Conservation (phyloP, 805 yeast genomes). For the Myxozyma udenii region DNA sequence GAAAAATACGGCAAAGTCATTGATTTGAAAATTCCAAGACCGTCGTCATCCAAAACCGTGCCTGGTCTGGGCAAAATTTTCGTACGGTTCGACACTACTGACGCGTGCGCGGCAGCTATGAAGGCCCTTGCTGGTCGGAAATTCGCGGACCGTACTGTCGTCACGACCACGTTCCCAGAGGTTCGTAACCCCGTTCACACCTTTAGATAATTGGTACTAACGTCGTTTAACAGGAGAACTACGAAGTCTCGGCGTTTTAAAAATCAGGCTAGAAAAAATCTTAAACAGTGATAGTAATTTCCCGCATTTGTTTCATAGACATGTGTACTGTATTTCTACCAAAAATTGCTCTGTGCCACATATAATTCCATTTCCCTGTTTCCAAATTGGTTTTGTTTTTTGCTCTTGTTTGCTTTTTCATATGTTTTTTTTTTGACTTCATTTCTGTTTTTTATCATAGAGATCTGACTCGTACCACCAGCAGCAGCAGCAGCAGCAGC, state of each 20-base stretch:
- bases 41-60: constrained; percentile 45
- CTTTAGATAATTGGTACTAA: not conserved
- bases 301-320: too few species aligned
- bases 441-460: too few species aligned
- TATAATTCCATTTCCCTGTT: too few species aligned
- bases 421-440: too few species aligned
- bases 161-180: constrained; percentile 62
- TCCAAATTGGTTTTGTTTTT: too few species aligned
- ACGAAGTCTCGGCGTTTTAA: constrained; percentile 41
- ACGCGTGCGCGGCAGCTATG: constrained; percentile 56
- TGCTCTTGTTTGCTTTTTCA: too few species aligned
- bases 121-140: constrained; percentile 58
- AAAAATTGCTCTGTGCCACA: too few species aligned
- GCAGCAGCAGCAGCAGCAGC: too few species aligned
- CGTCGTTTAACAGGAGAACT: constrained; percentile 36
- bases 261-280: not conserved
- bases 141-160: constrained; percentile 65
- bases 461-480: too few species aligned
- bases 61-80: constrained; percentile 71
- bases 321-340: too few species aligned
- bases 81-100: constrained; percentile 56
- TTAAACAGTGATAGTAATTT: too few species aligned
- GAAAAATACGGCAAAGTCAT: constrained; percentile 51
- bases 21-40: constrained; percentile 58
- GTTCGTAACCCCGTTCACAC: constrained; percentile 15